Evolutionary conservation across 345 rosid species (phyloP), one percentile per base, ranked within the genome.

Genomic region (Balakata baccata): DNA sequence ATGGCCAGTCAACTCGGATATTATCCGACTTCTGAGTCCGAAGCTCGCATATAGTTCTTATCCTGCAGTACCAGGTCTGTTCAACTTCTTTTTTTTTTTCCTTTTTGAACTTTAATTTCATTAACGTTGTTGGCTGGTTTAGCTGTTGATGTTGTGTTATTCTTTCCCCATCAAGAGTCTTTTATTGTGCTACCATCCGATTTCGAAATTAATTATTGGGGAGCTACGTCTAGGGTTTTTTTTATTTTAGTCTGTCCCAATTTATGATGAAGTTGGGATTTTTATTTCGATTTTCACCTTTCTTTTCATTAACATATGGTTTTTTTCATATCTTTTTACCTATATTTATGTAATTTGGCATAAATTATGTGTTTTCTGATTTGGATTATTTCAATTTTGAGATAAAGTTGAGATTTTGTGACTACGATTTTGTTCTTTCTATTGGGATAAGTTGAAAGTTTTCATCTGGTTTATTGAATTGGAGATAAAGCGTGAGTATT

Each of bases 1-100:
- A 74, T 76, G 78, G 73, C 52, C 71, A 70, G 81, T 83, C 80
- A 70, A 79, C 75, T 81, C 73, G 74, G 81, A 66, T 70, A 77
- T 38, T 20, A 49, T 76, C 63, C 79, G 51, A 53, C 70, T 54
- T 2, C 78, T 7, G 52, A 54, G 73, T 68, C 75, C 37, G 38
- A 34, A 68, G 54, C 69, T 72, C 58, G 58, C 71, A 5, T 72
- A 56, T 25, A 74, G 64, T 46, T 38, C 61, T 10, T 66, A 14
- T 52, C 17, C 53, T 74, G 23, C 64, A 23, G 47, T 57, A 52
- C 25, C 74, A 69, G 78, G 81, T 80, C 54, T 22, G 51, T 72
- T 47, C 34, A n/a, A n/a, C 16, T 37, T 64, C 11, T 52, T 68
- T 52, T 61, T 17, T 47, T 34, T 54, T 52, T 68, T 52, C 54